These are phyloP conservation scores for Diacronema lutheri DNA, from an alignment of 78 protist species.

Conservation along the genomic window DNA sequence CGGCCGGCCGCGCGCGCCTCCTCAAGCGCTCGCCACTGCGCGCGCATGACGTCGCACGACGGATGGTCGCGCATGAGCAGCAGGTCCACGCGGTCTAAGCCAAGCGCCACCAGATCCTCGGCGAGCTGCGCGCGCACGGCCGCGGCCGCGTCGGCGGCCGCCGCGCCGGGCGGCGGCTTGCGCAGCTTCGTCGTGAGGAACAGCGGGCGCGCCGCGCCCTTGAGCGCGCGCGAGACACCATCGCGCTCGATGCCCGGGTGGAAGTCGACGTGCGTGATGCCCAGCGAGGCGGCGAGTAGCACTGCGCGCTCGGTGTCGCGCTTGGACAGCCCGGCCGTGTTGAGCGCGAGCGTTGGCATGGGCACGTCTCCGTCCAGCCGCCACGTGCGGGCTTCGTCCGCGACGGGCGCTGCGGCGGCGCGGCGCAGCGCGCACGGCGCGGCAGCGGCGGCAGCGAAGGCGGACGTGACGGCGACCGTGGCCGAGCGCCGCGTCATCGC, in stretches of 20 bases:
- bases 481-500: too few species aligned
- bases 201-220: background rate
- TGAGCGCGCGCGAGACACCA: background rate
- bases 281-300: background rate
- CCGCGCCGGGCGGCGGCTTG: background rate
- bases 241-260: constrained; percentile 21
- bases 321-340: background rate
- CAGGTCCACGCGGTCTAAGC: background rate
- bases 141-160: background rate
- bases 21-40: background rate
- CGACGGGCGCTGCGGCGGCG: too few species aligned
- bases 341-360: constrained; percentile 13
- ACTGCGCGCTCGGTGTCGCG: background rate
- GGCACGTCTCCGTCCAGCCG: background rate
- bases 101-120: background rate
- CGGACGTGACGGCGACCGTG: too few species aligned
- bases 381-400: background rate
- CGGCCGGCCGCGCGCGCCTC: background rate
- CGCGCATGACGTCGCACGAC: constrained; percentile 5
- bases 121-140: background rate
- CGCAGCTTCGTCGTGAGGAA: constrained; percentile 16
- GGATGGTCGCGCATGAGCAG: constrained; percentile 11
- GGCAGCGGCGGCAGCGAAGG: too few species aligned
- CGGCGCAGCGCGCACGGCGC: too few species aligned
- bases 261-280: constrained; percentile 14